Evolutionary conservation across 495 filamentous ascomycete genomes (phyloP).

Genomic region (Podospora pseudocomata): DNA sequence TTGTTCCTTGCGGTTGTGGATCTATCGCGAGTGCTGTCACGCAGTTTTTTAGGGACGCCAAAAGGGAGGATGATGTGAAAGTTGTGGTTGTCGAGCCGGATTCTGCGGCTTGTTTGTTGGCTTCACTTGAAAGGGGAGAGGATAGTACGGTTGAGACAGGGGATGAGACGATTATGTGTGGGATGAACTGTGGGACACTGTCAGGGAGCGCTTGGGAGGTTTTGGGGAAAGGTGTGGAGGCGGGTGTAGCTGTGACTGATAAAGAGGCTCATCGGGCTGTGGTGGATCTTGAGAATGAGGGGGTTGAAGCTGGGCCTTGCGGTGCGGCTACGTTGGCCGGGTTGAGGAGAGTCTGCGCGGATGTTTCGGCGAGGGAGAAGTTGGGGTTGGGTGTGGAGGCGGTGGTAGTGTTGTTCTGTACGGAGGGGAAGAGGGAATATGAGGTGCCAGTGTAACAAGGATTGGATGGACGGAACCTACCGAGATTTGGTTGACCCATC

Average conservation of each 20-base stretch:
- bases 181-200: conserved; percentile 65
- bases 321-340: conserved; percentile 60
- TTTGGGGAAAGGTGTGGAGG: conserved; percentile 54
- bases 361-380: neutral
- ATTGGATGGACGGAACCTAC: too few species aligned
- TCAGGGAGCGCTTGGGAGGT: conserved; percentile 60
- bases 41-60: conserved; percentile 51
- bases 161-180: conserved; percentile 58
- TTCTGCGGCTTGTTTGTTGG: conserved; percentile 56
- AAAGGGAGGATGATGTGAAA: conserved; percentile 15
- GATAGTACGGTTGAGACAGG: conserved; percentile 45
- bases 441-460: conserved; percentile 3
- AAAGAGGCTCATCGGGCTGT: conserved; percentile 52
- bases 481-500: too few species aligned
- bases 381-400: conserved; percentile 42
- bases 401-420: conserved; percentile 49
- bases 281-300: conserved; percentile 42
- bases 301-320: conserved; percentile 59
- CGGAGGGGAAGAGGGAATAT: conserved; percentile 33
- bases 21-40: conserved; percentile 60
- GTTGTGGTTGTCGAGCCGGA: conserved; percentile 62
- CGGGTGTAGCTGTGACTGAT: conserved; percentile 54
- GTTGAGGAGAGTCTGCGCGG: conserved; percentile 40
- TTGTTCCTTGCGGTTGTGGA: conserved; percentile 63
- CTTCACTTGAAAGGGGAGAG: conserved; percentile 46